Evolutionary conservation across 495 filamentous ascomycete genomes (phyloP), one percentile per base, ranked within the genome.

Genomic region (Hypoxylon crocopeplum): DNA sequence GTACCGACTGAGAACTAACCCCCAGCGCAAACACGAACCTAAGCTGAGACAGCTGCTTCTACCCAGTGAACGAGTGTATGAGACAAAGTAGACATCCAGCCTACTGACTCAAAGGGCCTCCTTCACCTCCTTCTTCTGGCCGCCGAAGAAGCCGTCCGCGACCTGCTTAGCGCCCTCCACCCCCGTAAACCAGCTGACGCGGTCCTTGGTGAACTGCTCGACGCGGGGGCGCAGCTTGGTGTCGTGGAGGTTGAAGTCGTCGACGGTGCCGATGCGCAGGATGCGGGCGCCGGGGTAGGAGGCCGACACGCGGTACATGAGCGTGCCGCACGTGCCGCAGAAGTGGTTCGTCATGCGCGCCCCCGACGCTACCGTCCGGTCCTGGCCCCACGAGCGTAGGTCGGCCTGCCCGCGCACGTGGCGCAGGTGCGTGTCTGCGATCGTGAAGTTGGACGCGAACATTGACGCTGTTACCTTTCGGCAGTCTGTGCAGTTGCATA

Each of bases 401-500:
- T 74, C 71, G 10, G 77, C 72, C 1, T 68, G 64, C 16, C 83
- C 82, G 20, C 81, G 76, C 2, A 78, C 16, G 66, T 83, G 77
- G 49, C 48, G 67, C 7, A 84, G 52, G 42, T 77, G 37, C 10
- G 68, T 41, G 66, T 80, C 69, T 24, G 40, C 51, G 46, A 82
- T 67, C 33, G 72, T 77, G 69, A 84, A 82, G 64, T 84, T 84
- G 41, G 78, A 75, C 8, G 82, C 79, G 74, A 82, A 83, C 77
- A 83, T 82, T 5, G 82, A 84, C 7, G 82, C 81, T 7, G 81
- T 84, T 61, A 84, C 74, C 61, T 86, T 86, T 51, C 72, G 79
- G 69, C 82, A 84, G 72, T 84, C 82, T 27, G 67, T 57, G 70
- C 83, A 84, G 71, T 86, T 76, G 69, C 82, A 86, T 58, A 83